Evolutionary conservation across 2,329 filamentous ascomycete species (phyloP).

Genomic region (Aspergillus thermomutatus): DNA sequence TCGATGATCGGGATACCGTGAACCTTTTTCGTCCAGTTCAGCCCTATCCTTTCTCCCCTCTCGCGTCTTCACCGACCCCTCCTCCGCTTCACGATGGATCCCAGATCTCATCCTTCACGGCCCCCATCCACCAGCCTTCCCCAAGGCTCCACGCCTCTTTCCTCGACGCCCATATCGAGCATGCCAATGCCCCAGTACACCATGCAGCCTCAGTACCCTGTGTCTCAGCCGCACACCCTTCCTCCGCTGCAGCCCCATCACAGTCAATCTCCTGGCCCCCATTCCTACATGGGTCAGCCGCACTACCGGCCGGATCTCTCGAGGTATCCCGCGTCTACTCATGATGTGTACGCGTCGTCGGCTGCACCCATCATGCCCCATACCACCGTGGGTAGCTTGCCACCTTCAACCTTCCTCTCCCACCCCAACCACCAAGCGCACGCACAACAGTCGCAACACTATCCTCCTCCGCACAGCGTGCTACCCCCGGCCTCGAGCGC

Average conservation of each 20-base stretch:
- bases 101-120: conserved; percentile 42
- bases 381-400: conserved; percentile 40
- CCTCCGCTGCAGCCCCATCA: conserved; percentile 47
- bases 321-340: conserved; percentile 41
- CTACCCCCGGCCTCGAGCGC: conserved; percentile 65
- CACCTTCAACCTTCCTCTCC: conserved; percentile 41
- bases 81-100: conserved; percentile 36
- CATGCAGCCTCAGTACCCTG: conserved; percentile 44
- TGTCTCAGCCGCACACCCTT: conserved; percentile 43
- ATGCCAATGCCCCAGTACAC: conserved; percentile 47
- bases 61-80: conserved; percentile 9
- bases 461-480: conserved; percentile 48
- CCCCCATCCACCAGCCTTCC: conserved; percentile 45
- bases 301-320: conserved; percentile 42
- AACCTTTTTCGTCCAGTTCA: conserved; percentile 19
- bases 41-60: conserved; percentile 13
- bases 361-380: conserved; percentile 43
- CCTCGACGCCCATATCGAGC: conserved; percentile 44
- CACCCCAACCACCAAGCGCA: conserved; percentile 39
- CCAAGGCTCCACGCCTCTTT: conserved; percentile 43
- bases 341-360: conserved; percentile 43
- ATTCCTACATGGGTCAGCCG: conserved; percentile 41
- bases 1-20: conserved; percentile 37
- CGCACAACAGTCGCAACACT: conserved; percentile 38
- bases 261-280: conserved; percentile 41